Base-by-base conservation (phyloP, 441 rosid species). In the Flueggea neowawraea region DNA sequence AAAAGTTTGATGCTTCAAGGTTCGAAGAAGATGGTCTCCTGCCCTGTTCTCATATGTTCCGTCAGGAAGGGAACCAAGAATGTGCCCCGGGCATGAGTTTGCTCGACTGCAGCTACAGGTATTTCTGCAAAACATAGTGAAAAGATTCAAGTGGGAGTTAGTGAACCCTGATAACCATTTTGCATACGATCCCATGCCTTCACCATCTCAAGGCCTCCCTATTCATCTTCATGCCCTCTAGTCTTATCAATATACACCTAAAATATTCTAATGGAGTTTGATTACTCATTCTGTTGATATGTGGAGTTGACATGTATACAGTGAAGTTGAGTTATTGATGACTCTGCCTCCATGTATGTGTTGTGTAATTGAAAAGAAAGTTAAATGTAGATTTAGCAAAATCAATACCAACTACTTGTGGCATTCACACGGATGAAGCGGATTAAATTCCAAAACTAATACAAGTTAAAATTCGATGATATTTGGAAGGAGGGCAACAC, bases 261-360 rank as follows among this genome's bases (percentile, higher is more conserved):
- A n/a, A n/a, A n/a, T n/a, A n/a, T n/a, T n/a, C n/a, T n/a, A n/a
- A n/a, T n/a, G n/a, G n/a, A n/a, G n/a, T n/a, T n/a, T n/a, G n/a
- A n/a, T n/a, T 22, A 22, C 28, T 22, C 14, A 36, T 1, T 8
- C 41, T 36, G 41, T 36, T 36, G 9, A 36, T 36, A 36, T 1
- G 9, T 36, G 41, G 41, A 5, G 41, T 36, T 36, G 0, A 36
- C 90, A n/a, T 87, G 82, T 13, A 96, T n/a, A n/a, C 91, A 12
- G 96, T 36, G 1, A 3, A 36, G 4, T 36, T 8, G 41, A 36
- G 9, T 36, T 0, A 36, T 36, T 36, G 7, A 36, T 22, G 41
- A 36, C 41, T 36, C 41, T 3, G 41, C 41, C 41, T 36, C 41
- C 0, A 36, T 36, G 4, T 33, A n/a, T n/a, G n/a, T n/a, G 28